Evolutionary conservation across 2,329 filamentous ascomycete species (phyloP).

Genomic region (Talaromyces sp.): DNA sequence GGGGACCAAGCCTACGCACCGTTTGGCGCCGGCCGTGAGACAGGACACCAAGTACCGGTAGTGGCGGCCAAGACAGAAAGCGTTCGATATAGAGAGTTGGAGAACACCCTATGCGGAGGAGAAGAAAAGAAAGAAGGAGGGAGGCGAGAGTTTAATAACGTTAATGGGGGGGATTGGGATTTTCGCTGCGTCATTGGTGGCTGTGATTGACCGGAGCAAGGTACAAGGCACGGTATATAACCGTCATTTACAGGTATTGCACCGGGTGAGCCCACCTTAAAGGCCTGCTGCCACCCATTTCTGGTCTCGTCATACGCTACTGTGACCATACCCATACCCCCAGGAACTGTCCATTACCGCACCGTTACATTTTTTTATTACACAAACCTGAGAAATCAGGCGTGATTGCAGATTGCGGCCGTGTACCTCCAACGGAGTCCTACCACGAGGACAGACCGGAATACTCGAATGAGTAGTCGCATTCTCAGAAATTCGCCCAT

Average conservation of each 20-base stretch:
- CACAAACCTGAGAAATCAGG: background rate
- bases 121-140: slow-evolving; percentile 16
- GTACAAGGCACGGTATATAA: slow-evolving; percentile 10
- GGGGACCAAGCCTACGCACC: slow-evolving; percentile 50
- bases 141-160: slow-evolving; percentile 26
- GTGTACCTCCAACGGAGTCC: too few relatives aligned
- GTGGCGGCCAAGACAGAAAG: slow-evolving; percentile 45
- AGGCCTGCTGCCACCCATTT: background rate
- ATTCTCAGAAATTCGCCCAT: background rate
- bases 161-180: slow-evolving; percentile 21
- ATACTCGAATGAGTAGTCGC: background rate
- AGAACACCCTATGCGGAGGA: slow-evolving; percentile 27
- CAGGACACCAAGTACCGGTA: slow-evolving; percentile 50
- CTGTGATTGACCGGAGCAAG: slow-evolving; percentile 18
- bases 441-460: background rate
- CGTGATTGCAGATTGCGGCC: background rate
- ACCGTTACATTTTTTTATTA: background rate
- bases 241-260: slow-evolving; percentile 1
- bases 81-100: slow-evolving; percentile 39
- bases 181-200: slow-evolving; percentile 26
- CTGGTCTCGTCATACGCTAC: background rate
- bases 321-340: background rate
- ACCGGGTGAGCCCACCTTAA: background rate
- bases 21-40: slow-evolving; percentile 50
- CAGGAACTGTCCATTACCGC: background rate